These are phyloP conservation scores for Mallotus repandus DNA, from an alignment of 441 rosid species.

Conservation along the genomic window DNA sequence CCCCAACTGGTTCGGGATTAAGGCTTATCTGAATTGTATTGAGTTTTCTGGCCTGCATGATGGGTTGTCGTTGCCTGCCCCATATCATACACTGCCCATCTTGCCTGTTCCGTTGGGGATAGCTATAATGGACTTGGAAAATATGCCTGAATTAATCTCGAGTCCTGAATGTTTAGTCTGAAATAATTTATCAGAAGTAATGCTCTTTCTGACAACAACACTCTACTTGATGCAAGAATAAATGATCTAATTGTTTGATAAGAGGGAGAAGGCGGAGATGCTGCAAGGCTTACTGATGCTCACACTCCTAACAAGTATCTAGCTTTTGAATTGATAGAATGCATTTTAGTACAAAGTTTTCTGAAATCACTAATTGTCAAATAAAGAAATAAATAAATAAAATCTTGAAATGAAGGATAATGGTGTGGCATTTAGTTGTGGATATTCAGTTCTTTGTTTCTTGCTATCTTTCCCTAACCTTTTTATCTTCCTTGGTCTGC, in stretches of 20 bases:
- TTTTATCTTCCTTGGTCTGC: background rate
- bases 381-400: background rate
- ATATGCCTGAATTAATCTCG: background rate
- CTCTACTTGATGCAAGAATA: conserved; percentile 7
- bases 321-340: background rate
- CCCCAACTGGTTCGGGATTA: too few species aligned
- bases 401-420: background rate
- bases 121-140: background rate
- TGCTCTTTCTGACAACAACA: background rate
- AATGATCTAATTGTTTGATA: conserved; percentile 9
- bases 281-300: background rate
- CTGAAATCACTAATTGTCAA: background rate
- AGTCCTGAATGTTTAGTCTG: conserved; percentile 1
- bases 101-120: background rate
- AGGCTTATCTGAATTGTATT: too few species aligned
- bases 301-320: background rate
- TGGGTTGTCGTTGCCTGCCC: conserved; percentile 1
- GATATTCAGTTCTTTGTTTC: background rate
- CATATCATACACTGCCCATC: background rate
- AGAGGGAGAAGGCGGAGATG: conserved; percentile 2
- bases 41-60: background rate
- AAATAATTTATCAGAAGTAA: background rate
- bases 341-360: background rate
- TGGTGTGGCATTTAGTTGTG: background rate
- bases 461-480: background rate